These are phyloP conservation scores for Fusarium concolor DNA, from an alignment of 2,329 filamentous ascomycete genomes.

Conservation along the genomic window DNA sequence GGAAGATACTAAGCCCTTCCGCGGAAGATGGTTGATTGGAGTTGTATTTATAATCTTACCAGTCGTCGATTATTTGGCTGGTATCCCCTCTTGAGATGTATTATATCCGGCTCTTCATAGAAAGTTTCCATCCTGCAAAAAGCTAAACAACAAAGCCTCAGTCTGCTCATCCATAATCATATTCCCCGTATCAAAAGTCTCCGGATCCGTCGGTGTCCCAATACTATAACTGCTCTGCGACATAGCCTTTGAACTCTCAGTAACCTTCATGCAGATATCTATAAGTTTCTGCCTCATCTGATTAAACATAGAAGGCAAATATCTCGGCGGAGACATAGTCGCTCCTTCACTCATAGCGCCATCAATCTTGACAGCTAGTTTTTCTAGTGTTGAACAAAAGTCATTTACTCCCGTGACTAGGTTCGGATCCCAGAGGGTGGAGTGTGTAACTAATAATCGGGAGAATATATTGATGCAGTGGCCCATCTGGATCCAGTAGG, in stretches of 20 bases:
- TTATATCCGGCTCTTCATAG: neutral
- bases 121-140: neutral
- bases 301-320: neutral
- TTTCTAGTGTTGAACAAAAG: neutral
- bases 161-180: slow-evolving; percentile 10
- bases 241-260: slow-evolving; percentile 2
- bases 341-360: slow-evolving; percentile 3
- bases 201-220: neutral
- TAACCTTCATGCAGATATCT: neutral
- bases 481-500: slow-evolving; percentile 16
- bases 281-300: slow-evolving; percentile 2
- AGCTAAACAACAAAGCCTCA: neutral
- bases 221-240: neutral
- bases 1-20: rapidly evolving
- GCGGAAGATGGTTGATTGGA: rapidly evolving
- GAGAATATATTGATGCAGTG: slow-evolving; percentile 24
- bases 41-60: neutral
- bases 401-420: slow-evolving; percentile 6
- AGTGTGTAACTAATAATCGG: slow-evolving; percentile 4
- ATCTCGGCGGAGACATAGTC: neutral
- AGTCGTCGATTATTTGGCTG: neutral
- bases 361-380: slow-evolving; percentile 5
- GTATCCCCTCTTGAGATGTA: neutral
- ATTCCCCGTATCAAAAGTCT: neutral
- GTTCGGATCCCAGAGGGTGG: slow-evolving; percentile 16